Percentiles rank a stretch among this genome's conserved stretches.
Conservation (phyloP, 2,329 filamentous ascomycete species). For the Trichoderma cornu-damae region DNA sequence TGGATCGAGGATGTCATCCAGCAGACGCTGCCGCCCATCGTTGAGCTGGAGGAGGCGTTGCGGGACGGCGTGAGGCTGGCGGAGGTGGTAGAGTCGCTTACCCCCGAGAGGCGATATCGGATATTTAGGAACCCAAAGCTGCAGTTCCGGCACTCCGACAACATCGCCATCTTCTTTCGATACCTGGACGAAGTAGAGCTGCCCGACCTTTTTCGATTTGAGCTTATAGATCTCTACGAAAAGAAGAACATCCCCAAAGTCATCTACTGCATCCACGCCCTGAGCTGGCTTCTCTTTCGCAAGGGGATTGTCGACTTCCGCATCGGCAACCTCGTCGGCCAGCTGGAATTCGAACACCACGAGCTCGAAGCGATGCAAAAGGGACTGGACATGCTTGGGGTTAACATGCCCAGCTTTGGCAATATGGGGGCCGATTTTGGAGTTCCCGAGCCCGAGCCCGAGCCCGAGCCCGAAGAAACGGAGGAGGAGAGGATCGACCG, state of each 20-base stretch:
- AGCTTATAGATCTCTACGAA: conserved; percentile 95
- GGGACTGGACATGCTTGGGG: conserved; percentile 88
- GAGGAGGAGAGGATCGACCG: conserved; percentile 84
- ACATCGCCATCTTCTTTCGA: conserved; percentile 92
- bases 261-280: conserved; percentile 95
- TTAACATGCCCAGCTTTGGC: conserved; percentile 95
- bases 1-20: conserved; percentile 95
- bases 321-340: conserved; percentile 93
- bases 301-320: conserved; percentile 93
- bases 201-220: conserved; percentile 93
- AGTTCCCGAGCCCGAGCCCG: conserved; percentile 60
- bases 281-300: conserved; percentile 94
- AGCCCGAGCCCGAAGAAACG: conserved; percentile 64
- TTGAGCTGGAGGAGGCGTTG: conserved; percentile 87
- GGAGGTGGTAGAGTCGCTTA: conserved; percentile 85
- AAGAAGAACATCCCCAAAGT: conserved; percentile 99
- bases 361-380: conserved; percentile 97
- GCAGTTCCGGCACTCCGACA: conserved; percentile 94
- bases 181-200: conserved; percentile 88
- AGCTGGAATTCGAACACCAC: conserved; percentile 95
- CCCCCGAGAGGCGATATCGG: conserved; percentile 67
- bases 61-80: conserved; percentile 91
- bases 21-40: conserved; percentile 80
- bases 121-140: conserved; percentile 84
- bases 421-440: conserved; percentile 97